A percentile compares a stretch with the other conserved stretches of the same genome.
Conservation (phyloP, 2,329 filamentous ascomycete species). For the Onygenales sp. region DNA sequence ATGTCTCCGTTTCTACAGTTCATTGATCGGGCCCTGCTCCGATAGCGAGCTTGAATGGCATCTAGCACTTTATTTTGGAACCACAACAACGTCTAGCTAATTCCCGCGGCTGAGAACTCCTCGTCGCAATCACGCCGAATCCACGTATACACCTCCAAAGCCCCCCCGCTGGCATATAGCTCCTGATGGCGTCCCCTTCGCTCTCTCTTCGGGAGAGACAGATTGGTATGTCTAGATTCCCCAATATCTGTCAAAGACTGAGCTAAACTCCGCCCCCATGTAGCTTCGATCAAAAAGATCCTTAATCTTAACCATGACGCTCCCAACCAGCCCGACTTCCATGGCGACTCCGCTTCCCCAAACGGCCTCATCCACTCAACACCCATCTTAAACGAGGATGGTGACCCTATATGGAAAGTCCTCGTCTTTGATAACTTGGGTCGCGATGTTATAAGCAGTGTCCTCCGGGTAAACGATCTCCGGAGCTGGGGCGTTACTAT, state of each 20-base stretch:
- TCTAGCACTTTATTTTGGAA: background rate
- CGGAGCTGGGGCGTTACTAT: slow-evolving; percentile 92
- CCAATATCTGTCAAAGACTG: background rate
- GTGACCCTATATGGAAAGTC: slow-evolving; percentile 95
- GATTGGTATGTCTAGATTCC: slow-evolving; percentile 47
- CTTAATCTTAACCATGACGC: slow-evolving; percentile 80
- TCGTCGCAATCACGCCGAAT: background rate
- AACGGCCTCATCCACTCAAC: slow-evolving; percentile 59
- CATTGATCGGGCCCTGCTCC: background rate
- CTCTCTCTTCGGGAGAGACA: slow-evolving; percentile 61
- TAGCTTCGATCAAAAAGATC: slow-evolving; percentile 88
- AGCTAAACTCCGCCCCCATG: background rate
- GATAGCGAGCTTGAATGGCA: background rate
- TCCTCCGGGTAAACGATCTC: slow-evolving; percentile 86
- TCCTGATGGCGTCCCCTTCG: slow-evolving; percentile 43
- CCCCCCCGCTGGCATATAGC: slow-evolving; percentile 12
- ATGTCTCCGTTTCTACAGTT: background rate
- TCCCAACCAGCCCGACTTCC: slow-evolving; percentile 38
- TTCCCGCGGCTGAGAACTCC: background rate
- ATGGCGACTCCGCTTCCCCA: slow-evolving; percentile 51
- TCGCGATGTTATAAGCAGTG: slow-evolving; percentile 92
- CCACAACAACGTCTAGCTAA: background rate
- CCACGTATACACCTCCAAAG: background rate
- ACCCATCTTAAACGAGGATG: slow-evolving; percentile 76
- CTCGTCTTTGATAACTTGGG: slow-evolving; percentile 89